phyloP scores from a whole-genome alignment of 139 green algal species.

The Chlorella sp. region DNA sequence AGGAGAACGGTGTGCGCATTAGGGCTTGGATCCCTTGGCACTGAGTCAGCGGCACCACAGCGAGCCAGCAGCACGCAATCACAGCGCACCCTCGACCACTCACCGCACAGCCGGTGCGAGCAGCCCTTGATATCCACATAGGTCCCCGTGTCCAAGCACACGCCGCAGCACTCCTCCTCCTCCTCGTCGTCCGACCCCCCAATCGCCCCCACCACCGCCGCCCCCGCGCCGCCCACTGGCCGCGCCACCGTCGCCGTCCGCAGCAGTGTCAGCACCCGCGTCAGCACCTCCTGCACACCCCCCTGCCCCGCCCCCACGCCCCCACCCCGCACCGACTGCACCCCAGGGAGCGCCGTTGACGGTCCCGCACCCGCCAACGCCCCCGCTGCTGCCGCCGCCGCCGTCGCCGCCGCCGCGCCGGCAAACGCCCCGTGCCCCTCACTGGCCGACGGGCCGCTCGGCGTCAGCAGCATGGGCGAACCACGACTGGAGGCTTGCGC shows the following conservation, averaged over 20 bases:
- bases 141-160: slow-evolving; percentile 34
- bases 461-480: too few species aligned
- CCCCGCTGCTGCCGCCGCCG: too few species aligned
- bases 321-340: neutral
- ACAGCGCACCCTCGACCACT: neutral
- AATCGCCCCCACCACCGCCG: neutral
- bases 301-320: too few species aligned
- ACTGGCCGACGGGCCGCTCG: too few species aligned
- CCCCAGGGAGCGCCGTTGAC: neutral
- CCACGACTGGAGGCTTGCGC: too few species aligned
- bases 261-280: neutral
- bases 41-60: too few species aligned
- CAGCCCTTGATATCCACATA: slow-evolving; percentile 11
- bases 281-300: neutral
- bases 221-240: neutral
- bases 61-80: too few species aligned
- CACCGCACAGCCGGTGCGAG: slow-evolving; percentile 13
- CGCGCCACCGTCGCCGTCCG: neutral
- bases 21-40: too few species aligned
- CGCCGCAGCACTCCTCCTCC: slow-evolving; percentile 17
- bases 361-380: neutral
- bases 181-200: neutral
- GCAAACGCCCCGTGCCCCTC: too few species aligned
- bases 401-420: too few species aligned
- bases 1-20: too few species aligned